Base-by-base conservation (phyloP, 805 yeast species). In the Saccharomycopsis fermentans region DNA sequence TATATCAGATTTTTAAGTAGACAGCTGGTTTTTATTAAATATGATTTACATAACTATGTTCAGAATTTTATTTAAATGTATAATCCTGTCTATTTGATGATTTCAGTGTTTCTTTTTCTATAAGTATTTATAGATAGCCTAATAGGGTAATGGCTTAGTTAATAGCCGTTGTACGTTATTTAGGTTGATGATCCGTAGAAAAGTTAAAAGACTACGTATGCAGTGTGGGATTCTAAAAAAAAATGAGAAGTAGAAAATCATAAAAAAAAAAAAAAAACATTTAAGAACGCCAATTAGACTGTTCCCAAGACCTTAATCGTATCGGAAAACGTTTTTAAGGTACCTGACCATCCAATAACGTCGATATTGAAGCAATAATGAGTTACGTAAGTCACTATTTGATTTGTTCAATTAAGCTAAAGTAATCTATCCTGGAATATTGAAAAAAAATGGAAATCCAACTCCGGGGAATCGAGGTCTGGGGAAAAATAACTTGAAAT, bases 351-450 rank as follows among this genome's bases (percentile, higher is more conserved):
- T n/a, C n/a, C n/a, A n/a, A n/a, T n/a, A n/a, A n/a, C n/a, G n/a
- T 14, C 12, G 12, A 32, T 32, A 32, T 32, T 9, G 12, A 32
- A 32, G 35, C 35, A 32, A 32, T 9, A 32, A 32, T 32, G 35
- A 32, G 35, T 32, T 32, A 32, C 35, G 35, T 32, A 32, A 32
- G 35, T 32, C 12, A 32, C 12, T 6, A 32, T 6, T 32, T 32
- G 35, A 6, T 2, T 14, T 2, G 12, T 72, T 43, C 67, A 71
- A 12, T 60, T 68, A 27, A 56, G 55, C 12, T 72, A 74, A 55
- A 26, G 51, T 32, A 5, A 32, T 32, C 12, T 32, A 14, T 9
- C 35, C 12, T 32, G 35, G 14, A 9, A 32, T 32, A 32, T 32
- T 9, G 35, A 32, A 32, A 9, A 6, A 32, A 6, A 29, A 6